Evolutionary conservation across 805 yeast genomes (phyloP), one percentile per base, ranked within the genome.

Genomic region (Pichia rugopelliculosa): DNA sequence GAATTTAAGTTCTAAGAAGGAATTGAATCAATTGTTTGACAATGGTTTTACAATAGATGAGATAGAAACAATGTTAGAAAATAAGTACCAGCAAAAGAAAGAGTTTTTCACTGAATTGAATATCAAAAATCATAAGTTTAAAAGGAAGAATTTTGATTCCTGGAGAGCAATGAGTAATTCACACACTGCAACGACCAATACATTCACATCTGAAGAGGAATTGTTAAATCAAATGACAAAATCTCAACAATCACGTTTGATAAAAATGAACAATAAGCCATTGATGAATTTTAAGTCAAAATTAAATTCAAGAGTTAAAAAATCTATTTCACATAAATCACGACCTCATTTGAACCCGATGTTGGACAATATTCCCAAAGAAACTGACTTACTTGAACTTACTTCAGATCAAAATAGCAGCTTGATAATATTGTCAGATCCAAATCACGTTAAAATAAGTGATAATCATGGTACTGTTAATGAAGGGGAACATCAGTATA

Each of bases 41-140:
- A 42, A 23, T 1, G 64, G 61, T 0, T 42, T 34, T 20, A 41
- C 65, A 0, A 68, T 62, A 38, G 56, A 54, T 3, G 53, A 57
- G 26, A 64, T 67, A 5, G 40, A 59, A 15, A 44, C 54, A 36
- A 54, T 60, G 60, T 50, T 67, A 15, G 61, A 66, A 39, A 45
- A 58, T 15, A 60, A 62, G 39, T 67, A 65, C 38, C 37, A 46
- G 7, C 45, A 39, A 11, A 62, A 59, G 48, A 54, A 61, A 18
- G 47, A 53, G 27, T 65, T 59, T 41, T 61, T 57, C 37, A 60
- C 60, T 8, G 54, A 53, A 12, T 47, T 52, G n/a, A 56, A 55
- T 11, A 42, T 65, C 1, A 51, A 56, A 26, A 46, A 56, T 17
- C 70, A 65, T 46, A 53, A 59, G 39, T 67, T 60, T 48, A 64